Conservation (phyloP, 805 yeast genomes). For the Dipodascopsis uninucleata region DNA sequence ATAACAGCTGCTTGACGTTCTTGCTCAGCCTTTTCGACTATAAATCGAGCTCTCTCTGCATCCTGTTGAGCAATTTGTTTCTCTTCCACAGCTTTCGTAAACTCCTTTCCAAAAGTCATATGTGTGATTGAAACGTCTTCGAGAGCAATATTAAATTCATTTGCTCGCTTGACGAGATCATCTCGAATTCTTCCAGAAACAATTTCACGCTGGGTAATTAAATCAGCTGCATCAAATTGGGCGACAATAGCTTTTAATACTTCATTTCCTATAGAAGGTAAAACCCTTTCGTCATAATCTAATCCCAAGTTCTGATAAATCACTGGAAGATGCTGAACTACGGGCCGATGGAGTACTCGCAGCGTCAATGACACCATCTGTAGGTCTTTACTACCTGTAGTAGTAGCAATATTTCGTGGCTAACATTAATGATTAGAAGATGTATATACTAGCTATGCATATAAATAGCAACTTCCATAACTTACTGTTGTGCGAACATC, state of each 20-base stretch:
- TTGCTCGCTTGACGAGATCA: constrained; percentile 78
- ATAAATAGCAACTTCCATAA: neutral
- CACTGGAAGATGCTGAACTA: constrained; percentile 70
- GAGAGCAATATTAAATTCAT: constrained; percentile 81
- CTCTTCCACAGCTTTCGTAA: constrained; percentile 97
- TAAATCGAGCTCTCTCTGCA: constrained; percentile 91
- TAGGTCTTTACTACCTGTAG: constrained; percentile 95
- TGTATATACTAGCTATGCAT: neutral
- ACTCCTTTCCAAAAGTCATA: constrained; percentile 93
- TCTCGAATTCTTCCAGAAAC: constrained; percentile 85
- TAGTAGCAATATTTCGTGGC: constrained; percentile 88
- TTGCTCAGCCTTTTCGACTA: constrained; percentile 95
- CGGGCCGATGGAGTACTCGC: constrained; percentile 92
- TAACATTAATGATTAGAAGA: constrained; percentile 3
- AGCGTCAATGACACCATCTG: constrained; percentile 92
- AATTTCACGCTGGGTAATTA: constrained; percentile 94
- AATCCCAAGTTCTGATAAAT: constrained; percentile 89
- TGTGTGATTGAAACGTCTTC: constrained; percentile 98
- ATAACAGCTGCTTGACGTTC: constrained; percentile 92
- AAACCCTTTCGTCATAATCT: constrained; percentile 91
- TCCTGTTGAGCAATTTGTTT: constrained; percentile 99
- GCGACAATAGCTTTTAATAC: constrained; percentile 87
- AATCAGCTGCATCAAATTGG: constrained; percentile 92
- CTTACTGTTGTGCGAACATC: constrained; percentile 79
- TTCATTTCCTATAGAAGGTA: constrained; percentile 91